phyloP scores from a whole-genome alignment of 208 protist species.

The Leishmania gerbilli region DNA sequence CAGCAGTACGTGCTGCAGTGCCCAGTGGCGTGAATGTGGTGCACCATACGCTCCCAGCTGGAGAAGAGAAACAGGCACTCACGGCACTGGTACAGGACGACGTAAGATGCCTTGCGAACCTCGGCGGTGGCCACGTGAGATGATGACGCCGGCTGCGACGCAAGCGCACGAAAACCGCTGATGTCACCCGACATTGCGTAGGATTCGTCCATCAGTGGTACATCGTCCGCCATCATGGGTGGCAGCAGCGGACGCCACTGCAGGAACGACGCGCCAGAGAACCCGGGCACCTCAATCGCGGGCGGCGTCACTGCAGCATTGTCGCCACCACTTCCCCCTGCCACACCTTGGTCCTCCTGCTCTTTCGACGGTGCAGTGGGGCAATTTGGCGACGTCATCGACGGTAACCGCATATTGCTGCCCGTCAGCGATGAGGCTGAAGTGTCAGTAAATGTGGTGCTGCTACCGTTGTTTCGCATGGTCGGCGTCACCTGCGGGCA shows the following conservation, averaged over 20 bases:
- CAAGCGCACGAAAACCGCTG: neutral
- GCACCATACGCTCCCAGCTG: conserved; percentile 43
- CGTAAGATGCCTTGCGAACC: conserved; percentile 33
- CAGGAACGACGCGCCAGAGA: conserved; percentile 26
- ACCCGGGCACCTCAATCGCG: conserved; percentile 20
- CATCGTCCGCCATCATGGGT: conserved; percentile 25
- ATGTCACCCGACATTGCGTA: conserved; percentile 18
- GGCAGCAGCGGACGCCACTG: conserved; percentile 32
- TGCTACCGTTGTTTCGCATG: neutral
- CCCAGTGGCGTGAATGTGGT: conserved; percentile 40
- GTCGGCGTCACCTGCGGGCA: conserved; percentile 12
- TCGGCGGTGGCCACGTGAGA: neutral
- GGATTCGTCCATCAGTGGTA: conserved; percentile 28
- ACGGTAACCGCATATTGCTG: neutral
- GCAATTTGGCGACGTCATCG: neutral
- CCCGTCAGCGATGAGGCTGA: neutral
- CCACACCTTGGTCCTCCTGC: conserved; percentile 3
- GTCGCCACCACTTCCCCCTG: neutral
- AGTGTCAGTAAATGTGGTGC: neutral
- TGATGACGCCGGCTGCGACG: neutral
- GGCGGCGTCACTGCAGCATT: conserved; percentile 4
- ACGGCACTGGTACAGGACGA: conserved; percentile 72
- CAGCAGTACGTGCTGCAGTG: conserved; percentile 53
- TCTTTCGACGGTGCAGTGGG: neutral
- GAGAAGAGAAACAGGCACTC: conserved; percentile 63